Conservation (phyloP, 768 basidiomycete species). For the Boletus tomentosulus region DNA sequence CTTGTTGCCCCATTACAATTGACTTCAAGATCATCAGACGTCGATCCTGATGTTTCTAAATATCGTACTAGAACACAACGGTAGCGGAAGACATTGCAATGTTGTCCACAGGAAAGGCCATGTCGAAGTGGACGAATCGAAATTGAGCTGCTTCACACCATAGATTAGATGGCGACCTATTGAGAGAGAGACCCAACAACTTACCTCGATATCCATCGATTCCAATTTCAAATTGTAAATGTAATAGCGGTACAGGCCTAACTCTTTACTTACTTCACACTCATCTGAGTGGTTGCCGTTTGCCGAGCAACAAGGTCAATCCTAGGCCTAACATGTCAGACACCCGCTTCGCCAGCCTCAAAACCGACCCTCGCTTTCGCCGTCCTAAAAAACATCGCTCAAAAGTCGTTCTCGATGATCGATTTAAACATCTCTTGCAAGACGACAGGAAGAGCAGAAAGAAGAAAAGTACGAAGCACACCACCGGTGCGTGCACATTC, state of each 20-base stretch:
- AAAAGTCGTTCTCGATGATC: constrained; percentile 87
- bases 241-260: too few species aligned
- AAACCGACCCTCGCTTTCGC: constrained; percentile 91
- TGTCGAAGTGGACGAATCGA: too few species aligned
- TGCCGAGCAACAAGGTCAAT: too few species aligned
- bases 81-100: too few species aligned
- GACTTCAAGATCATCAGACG: not conserved
- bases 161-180: too few species aligned
- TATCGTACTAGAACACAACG: not conserved
- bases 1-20: not conserved
- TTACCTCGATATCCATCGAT: too few species aligned
- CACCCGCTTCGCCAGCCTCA: constrained; percentile 82
- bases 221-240: too few species aligned
- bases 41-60: not conserved
- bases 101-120: too few species aligned
- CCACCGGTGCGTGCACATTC: constrained; percentile 15
- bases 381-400: constrained; percentile 71
- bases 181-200: too few species aligned
- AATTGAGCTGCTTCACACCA: too few species aligned
- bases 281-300: too few species aligned
- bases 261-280: too few species aligned
- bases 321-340: constrained; percentile 52
- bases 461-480: constrained; percentile 34
- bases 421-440: constrained; percentile 80
- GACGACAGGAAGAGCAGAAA: constrained; percentile 34